Conservation (phyloP, 2,329 filamentous ascomycete genomes). For the Cladophialophora chaetospira region DNA sequence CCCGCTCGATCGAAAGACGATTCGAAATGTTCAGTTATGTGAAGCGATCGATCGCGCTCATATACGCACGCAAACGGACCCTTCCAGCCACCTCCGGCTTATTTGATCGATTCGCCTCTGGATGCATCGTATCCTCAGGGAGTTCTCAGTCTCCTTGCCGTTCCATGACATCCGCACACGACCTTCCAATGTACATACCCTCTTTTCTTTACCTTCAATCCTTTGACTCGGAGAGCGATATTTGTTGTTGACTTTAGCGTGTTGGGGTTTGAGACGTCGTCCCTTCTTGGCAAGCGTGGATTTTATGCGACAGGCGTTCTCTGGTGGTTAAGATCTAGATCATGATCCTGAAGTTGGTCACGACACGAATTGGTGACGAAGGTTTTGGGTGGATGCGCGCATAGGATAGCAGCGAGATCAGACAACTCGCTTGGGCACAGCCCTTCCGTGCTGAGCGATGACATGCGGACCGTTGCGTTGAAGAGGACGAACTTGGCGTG, state of each 20-base stretch:
- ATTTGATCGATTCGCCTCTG: neutral
- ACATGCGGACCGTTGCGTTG: neutral
- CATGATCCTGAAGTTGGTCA: slow-evolving; percentile 8
- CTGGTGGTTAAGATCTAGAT: slow-evolving; percentile 11
- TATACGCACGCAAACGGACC: neutral
- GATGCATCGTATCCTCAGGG: neutral
- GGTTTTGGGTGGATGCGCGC: neutral
- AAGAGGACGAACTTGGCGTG: neutral
- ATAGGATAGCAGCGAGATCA: neutral
- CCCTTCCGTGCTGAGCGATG: neutral
- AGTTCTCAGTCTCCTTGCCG: neutral
- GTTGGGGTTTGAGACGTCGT: slow-evolving; percentile 4
- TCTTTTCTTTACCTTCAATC: neutral
- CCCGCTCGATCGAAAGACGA: slow-evolving; percentile 40
- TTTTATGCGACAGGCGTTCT: slow-evolving; percentile 19
- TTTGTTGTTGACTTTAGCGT: slow-evolving; percentile 14
- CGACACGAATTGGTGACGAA: neutral
- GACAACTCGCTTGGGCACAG: neutral
- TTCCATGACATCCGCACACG: neutral
- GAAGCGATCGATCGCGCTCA: slow-evolving; percentile 2
- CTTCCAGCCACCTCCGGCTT: neutral
- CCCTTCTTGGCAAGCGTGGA: slow-evolving; percentile 11
- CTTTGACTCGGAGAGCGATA: neutral
- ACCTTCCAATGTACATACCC: slow-evolving; percentile 17
- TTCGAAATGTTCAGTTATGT: slow-evolving; percentile 35